Evolutionary conservation across 2,329 filamentous ascomycete genomes (phyloP), one percentile per base, ranked within the genome.

Genomic region (Sporothrix schenckii): DNA sequence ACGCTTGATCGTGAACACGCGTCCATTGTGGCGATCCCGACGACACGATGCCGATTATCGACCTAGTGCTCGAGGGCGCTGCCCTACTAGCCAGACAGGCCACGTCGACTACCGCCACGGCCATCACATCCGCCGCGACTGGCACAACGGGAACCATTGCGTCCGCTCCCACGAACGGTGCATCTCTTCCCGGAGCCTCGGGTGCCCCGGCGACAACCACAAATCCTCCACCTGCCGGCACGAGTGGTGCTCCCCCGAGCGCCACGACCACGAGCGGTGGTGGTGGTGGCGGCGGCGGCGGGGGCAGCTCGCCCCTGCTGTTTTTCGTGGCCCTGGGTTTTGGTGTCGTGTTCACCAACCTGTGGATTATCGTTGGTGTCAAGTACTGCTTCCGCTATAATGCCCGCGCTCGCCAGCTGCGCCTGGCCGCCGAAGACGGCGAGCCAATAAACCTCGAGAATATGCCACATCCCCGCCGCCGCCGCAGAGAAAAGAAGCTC

Each of bases 321-420:
- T 76, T 76, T 27, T 76, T 76, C 44, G 75, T 76, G 11, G 73
- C 95, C 19, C 84, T 99, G 41, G 95, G 95, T 4, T 98, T 99
- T 77, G 95, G 95, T 76, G 95, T 99, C 24, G 95, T 99, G 58
- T 99, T 99, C 78, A 99, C 95, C 66, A 99, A 99, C 80, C 83
- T 99, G 80, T 99, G 95, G 95, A 99, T 99, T 77, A 99, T 99
- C 76, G 95, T 99, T 72, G 95, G 95, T 75, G 95, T 99, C 72
- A 99, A 99, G 83, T 99, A 99, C 81, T 99, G 95, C 82, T 99
- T 99, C 81, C 88, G 95, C 76, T 98, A 99, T 80, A 98, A 98
- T 80, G 94, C 95, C 75, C 91, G 95, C 71, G 96, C 96, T 78
- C 91, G 95, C 67, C 89, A 90, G 72, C 83, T 93, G 77, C 89